Base-by-base conservation (phyloP, 2,329 filamentous ascomycete species). In the Sordariomycetes sp. region DNA sequence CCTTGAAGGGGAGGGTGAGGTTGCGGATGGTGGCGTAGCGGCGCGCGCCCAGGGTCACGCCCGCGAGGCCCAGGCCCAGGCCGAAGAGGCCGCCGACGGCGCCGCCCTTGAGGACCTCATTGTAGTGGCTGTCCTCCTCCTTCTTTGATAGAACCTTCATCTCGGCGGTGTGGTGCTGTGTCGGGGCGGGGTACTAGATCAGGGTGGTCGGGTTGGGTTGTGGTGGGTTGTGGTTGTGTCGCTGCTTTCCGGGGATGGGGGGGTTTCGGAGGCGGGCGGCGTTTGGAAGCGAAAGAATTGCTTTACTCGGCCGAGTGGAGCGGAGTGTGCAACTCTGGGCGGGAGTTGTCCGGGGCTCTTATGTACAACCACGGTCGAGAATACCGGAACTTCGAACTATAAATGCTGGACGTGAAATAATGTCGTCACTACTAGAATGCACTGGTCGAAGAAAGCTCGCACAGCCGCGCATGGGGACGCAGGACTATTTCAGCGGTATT, bases 61-160 rank as follows among this genome's bases (percentile, higher is more conserved):
- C 90, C 32, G 78, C 77, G 10, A 82, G 64, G 62, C 93, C 92
- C 35, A 85, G 67, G 43, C 74, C 78, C 2, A 91, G 74, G 62
- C 94, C 92, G 52, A 84, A 65, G 14, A 79, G 57, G 62, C 89
- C 89, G 64, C 93, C 94, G 62, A 88, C 72, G 62, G 84, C 68
- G 65, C 94, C 93, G 64, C 91, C 92, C 70, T 84, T 86, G 64
- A 97, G 69, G 61, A 95, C 94, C 60, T 81, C 77, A 70, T 79
- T 76, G 82, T 95, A 96, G 81, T 97, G 92, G 58, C 82, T 89
- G 61, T 79, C 72, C 76, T 97, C 92, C 76, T 97, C 90, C 82
- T 97, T 90, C 71, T 93, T 90, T 66, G 89, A 95, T 70, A 97
- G 81, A 69, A 97, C 79, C 87, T 97, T 97, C 94, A 97, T 99